Percentiles rank a stretch among this genome's conserved stretches.
Conservation (phyloP, 192 early-diverging fungal species). For the Umbelopsis vinacea region DNA sequence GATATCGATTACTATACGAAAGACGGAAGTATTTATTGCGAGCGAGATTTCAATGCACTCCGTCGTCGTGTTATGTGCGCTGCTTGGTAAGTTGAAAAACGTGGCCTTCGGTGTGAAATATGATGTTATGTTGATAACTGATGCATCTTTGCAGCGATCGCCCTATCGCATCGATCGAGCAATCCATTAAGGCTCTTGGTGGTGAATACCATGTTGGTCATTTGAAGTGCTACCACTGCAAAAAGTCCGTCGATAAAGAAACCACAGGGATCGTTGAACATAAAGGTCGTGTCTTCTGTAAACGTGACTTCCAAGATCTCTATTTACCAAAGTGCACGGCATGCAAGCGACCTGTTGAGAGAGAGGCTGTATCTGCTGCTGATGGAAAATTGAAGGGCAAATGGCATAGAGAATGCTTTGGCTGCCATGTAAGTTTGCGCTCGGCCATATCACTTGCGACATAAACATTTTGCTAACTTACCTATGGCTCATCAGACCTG, state of each 20-base stretch:
- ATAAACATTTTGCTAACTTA: background rate
- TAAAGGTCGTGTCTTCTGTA: constrained; percentile 68
- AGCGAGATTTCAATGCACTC: constrained; percentile 48
- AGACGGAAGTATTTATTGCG: constrained; percentile 59
- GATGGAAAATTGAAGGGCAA: constrained; percentile 65
- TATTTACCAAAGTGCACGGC: constrained; percentile 66
- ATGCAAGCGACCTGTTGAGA: constrained; percentile 63
- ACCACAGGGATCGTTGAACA: constrained; percentile 55
- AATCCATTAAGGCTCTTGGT: constrained; percentile 63
- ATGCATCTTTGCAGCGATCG: constrained; percentile 23
- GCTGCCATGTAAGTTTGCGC: constrained; percentile 52
- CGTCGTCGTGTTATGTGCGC: constrained; percentile 45
- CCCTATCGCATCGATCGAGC: constrained; percentile 20
- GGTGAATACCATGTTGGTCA: constrained; percentile 65
- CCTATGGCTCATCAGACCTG: constrained; percentile 51
- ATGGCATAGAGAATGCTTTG: constrained; percentile 75
- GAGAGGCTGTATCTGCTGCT: constrained; percentile 68
- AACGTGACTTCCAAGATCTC: constrained; percentile 62
- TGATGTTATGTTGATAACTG: background rate
- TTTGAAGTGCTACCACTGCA: constrained; percentile 66
- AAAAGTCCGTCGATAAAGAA: constrained; percentile 59
- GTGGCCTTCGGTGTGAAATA: background rate
- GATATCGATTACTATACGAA: constrained; percentile 50
- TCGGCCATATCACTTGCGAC: background rate
- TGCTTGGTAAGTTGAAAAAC: constrained; percentile 45